Evolutionary conservation across 345 rosid genomes (phyloP), one percentile per base, ranked within the genome.

Genomic region (Hypericum perforatum): DNA sequence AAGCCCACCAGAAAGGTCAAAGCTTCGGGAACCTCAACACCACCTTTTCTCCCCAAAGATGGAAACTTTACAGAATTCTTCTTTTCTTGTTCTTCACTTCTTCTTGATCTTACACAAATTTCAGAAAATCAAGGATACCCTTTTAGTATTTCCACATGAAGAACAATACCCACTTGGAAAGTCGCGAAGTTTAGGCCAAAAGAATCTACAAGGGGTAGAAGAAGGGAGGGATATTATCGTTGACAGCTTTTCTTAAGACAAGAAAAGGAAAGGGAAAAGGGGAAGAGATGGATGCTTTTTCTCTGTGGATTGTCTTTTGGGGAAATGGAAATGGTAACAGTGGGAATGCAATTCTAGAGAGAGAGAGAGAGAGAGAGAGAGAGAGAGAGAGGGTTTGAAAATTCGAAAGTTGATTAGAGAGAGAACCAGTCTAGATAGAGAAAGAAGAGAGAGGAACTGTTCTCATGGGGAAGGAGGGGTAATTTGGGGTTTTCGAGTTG

Each of bases 141-240:
- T 69, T 57, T 65, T 5, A 51, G 61, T 51, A 58, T 65, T 56
- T 62, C 48, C 37, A 46, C 22, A 54, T 43, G 58, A 58, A 59
- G 43, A 66, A 12, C 49, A 62, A 69, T 69, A 66, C 72, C 81
- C 77, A 65, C 62, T 45, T 64, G 68, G 67, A 11, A 56, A 64
- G 57, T 58, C 45, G 66, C 37, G 49, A 68, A 60, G 45, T 14
- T 53, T 15, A 3, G 22, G 57, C 50, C 32, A 22, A n/a, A 57
- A 67, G 72, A 72, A 70, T 63, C 65, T 61, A 53, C 40, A 52
- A 59, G 54, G 1, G 32, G n/a, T 22, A 22, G 32, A n/a, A n/a
- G n/a, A n/a, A n/a, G 32, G 4, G 32, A 22, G 32, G 32, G 32
- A 22, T 22, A 63, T 45, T 54, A 63, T 55, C 53, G 12, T 66